Percentiles rank a stretch among this genome's conserved stretches.
These are phyloP conservation scores for Colletotrichum tropicale DNA, from an alignment of 2,329 filamentous ascomycete species.

Conservation along the genomic window DNA sequence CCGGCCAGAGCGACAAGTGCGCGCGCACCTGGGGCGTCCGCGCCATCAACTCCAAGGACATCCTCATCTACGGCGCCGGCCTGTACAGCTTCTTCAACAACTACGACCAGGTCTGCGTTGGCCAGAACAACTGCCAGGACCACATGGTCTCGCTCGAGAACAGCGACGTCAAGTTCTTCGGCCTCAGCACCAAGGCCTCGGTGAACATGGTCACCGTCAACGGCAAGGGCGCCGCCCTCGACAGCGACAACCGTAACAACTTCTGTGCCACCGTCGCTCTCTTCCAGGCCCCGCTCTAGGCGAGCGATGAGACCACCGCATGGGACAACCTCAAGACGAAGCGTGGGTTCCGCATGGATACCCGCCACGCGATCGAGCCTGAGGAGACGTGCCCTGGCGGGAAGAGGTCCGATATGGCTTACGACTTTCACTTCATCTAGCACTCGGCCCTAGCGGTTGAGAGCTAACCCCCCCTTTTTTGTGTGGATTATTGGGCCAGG, in stretches of 20 bases:
- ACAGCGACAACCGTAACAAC: conserved; percentile 67
- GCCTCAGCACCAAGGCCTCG: conserved; percentile 75
- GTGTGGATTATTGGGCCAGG: not conserved
- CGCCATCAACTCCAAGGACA: conserved; percentile 67
- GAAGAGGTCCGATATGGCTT: not conserved
- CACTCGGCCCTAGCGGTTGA: not conserved
- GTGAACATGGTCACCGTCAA: conserved; percentile 74
- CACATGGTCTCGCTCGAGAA: conserved; percentile 78
- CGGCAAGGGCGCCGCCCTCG: conserved; percentile 56
- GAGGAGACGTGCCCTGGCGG: not conserved
- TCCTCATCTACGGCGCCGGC: conserved; percentile 75
- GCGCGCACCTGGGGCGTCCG: conserved; percentile 81
- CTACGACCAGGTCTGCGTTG: conserved; percentile 74
- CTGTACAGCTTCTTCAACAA: conserved; percentile 87
- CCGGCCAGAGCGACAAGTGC: conserved; percentile 47
- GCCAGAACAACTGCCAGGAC: conserved; percentile 72
- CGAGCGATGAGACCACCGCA: not conserved
- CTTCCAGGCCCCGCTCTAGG: conserved; percentile 37
- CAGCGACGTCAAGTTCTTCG: conserved; percentile 66
- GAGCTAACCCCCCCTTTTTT: not conserved
- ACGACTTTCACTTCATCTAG: not conserved
- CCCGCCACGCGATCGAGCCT: not conserved
- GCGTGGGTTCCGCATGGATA: not conserved
- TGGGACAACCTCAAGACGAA: not conserved
- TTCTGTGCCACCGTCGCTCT: conserved; percentile 67